Percentiles rank a stretch among this genome's conserved stretches.
Conservation (phyloP, 176 grass and related monocot genomes). For the Cenchrus fungigraminus region DNA sequence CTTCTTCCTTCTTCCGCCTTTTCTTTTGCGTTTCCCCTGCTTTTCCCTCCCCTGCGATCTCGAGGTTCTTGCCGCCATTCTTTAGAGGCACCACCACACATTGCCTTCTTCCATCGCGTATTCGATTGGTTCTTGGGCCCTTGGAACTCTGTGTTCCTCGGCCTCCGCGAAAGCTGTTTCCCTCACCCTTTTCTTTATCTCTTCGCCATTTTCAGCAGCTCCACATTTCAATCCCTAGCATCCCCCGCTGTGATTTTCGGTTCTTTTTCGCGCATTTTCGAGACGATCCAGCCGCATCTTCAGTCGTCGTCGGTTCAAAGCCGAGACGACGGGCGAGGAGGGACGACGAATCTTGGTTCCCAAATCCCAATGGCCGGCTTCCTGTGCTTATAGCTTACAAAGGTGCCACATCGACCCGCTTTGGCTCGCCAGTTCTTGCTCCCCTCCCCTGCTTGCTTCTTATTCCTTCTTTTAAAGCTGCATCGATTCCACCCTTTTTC, state of each 20-base stretch:
- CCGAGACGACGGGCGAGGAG: no score
- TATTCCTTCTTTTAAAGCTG: slow-evolving; percentile 64
- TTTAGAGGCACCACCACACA: not conserved
- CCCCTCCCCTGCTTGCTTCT: slow-evolving; percentile 41
- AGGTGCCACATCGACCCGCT: slow-evolving; percentile 10
- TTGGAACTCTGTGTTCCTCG: slow-evolving; percentile 31
- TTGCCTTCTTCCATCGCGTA: not conserved
- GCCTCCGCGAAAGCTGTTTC: slow-evolving; percentile 17
- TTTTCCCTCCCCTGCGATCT: slow-evolving; percentile 18
- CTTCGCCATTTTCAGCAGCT: not conserved
- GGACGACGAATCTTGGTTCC: not conserved
- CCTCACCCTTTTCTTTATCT: not conserved
- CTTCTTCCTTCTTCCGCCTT: not conserved
- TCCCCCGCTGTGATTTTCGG: not conserved
- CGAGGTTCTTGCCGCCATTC: slow-evolving; percentile 29
- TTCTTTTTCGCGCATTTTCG: not conserved
- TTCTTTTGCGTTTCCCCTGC: not conserved
- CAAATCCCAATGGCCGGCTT: slow-evolving; percentile 28
- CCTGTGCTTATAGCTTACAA: not conserved
- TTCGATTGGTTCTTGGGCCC: slow-evolving; percentile 28
- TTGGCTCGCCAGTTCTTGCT: slow-evolving; percentile 38
- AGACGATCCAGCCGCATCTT: slow-evolving; percentile 1
- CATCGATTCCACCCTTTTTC: slow-evolving; percentile 40
- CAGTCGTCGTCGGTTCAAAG: slow-evolving; percentile 8
- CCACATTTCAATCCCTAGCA: not conserved